phyloP scores from a whole-genome alignment of 768 basidiomycete genomes.

The Scleroderma bovista region DNA sequence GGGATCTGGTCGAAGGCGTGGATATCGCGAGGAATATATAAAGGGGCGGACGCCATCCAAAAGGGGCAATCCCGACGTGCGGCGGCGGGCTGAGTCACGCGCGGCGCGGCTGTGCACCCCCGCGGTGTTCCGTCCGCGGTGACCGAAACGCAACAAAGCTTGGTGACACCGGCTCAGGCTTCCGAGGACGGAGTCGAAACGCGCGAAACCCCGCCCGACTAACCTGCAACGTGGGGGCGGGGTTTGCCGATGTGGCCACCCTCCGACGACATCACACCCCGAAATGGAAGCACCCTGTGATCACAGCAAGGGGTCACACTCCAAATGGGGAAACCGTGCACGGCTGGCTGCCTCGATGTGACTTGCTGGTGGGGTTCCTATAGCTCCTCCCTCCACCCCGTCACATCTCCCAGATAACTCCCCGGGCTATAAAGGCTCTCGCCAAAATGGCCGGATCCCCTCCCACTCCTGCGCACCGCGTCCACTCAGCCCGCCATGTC shows the following conservation, averaged over 20 bases:
- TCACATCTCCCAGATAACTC: constrained; percentile 7
- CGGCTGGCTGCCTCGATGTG: constrained; percentile 18
- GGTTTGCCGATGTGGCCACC: constrained; percentile 11
- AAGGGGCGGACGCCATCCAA: neutral
- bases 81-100: neutral
- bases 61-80: neutral
- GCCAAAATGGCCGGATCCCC: constrained; percentile 4
- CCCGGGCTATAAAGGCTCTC: constrained; percentile 20
- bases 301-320: constrained; percentile 19
- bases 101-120: neutral
- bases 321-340: constrained; percentile 10
- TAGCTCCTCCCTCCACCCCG: neutral
- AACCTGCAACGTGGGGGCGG: constrained; percentile 19
- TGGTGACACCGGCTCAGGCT: neutral
- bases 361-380: constrained; percentile 14
- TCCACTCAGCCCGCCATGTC: constrained; percentile 10
- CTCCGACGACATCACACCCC: constrained; percentile 8
- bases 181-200: neutral
- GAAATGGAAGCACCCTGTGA: constrained; percentile 16
- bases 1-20: neutral
- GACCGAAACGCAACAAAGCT: neutral
- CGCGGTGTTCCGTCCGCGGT: neutral
- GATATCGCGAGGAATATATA: neutral
- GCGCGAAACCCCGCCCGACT: neutral
- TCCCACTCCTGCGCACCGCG: neutral